phyloP scores from a whole-genome alignment of 2,329 filamentous ascomycete genomes.

The Penicillium sp. region DNA sequence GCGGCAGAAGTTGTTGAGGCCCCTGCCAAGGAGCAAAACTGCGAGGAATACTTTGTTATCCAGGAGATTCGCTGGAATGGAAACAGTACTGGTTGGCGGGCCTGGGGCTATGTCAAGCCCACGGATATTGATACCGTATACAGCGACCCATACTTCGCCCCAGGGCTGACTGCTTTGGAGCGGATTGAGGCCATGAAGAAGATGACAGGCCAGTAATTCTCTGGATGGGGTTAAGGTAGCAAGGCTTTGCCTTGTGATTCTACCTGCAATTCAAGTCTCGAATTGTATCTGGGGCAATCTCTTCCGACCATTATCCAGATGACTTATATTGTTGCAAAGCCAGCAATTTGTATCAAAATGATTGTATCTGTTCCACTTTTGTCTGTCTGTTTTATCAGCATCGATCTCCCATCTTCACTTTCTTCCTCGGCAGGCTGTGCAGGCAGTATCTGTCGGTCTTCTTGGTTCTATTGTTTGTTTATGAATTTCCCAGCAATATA shows the following conservation, averaged over 20 bases:
- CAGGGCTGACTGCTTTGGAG: slow-evolving; percentile 36
- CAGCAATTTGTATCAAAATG: neutral
- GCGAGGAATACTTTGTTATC: slow-evolving; percentile 53
- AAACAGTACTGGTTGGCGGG: slow-evolving; percentile 47
- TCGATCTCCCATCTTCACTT: neutral
- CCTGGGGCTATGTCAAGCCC: slow-evolving; percentile 52
- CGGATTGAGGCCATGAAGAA: slow-evolving; percentile 35
- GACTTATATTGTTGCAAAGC: neutral
- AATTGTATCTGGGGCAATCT: neutral
- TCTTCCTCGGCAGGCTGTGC: neutral
- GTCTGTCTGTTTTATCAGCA: neutral
- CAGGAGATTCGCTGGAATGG: slow-evolving; percentile 47
- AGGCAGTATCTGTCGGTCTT: neutral
- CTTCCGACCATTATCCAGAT: neutral
- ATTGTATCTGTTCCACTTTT: neutral
- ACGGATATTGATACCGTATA: slow-evolving; percentile 42
- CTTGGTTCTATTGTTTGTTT: neutral
- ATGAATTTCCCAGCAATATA: slow-evolving; percentile 2
- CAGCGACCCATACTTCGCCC: slow-evolving; percentile 35
- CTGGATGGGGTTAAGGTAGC: neutral
- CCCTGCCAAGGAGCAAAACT: slow-evolving; percentile 42
- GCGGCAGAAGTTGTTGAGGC: slow-evolving; percentile 4
- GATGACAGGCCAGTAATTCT: slow-evolving; percentile 18
- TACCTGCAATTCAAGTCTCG: neutral
- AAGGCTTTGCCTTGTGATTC: neutral